phyloP scores from a whole-genome alignment of 2,329 filamentous ascomycete species.

The Fusarium tanahbumbuense region DNA sequence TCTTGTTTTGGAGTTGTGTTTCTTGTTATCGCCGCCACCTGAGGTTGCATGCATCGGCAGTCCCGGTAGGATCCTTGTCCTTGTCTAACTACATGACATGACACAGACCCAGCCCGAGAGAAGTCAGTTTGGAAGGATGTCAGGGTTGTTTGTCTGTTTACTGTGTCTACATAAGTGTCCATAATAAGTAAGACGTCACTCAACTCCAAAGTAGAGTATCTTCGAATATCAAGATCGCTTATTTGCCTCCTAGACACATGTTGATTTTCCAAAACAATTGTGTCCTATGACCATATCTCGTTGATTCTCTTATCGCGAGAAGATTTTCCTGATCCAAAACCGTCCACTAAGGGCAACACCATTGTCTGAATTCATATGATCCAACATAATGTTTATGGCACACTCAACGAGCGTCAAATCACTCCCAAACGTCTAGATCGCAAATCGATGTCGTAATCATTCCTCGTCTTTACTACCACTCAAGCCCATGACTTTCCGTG shows the following conservation, averaged over 20 bases:
- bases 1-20: not conserved
- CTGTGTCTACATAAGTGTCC: not conserved
- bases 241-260: not conserved
- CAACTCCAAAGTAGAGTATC: not conserved
- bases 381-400: not conserved
- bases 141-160: not conserved
- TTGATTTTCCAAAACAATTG: not conserved
- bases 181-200: not conserved
- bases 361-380: not conserved
- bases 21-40: not conserved
- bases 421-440: not conserved
- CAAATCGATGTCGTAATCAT: not conserved
- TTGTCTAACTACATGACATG: not conserved
- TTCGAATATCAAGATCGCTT: not conserved
- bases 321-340: not conserved
- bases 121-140: not conserved
- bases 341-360: not conserved
- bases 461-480: not conserved
- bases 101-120: not conserved
- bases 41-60: not conserved
- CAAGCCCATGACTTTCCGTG: constrained; percentile 12
- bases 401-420: not conserved
- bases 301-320: not conserved
- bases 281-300: not conserved
- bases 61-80: not conserved